These are phyloP conservation scores for Umbelopsis isabellina DNA, from an alignment of 192 early-diverging fungal genomes.

Conservation along the genomic window DNA sequence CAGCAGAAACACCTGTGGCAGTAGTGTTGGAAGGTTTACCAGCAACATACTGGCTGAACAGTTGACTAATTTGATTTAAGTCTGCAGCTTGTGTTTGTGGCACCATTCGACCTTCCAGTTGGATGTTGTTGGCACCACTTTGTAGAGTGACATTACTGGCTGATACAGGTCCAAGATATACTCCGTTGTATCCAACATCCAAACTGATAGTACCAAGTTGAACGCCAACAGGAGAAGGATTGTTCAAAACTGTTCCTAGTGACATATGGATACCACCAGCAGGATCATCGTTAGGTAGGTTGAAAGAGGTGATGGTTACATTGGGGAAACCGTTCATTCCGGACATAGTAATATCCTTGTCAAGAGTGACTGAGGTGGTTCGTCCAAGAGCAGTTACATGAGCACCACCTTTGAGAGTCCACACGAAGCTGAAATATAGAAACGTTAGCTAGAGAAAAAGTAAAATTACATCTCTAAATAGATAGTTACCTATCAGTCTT, in stretches of 20 bases:
- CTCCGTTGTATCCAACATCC: constrained; percentile 47
- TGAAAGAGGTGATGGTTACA: constrained; percentile 54
- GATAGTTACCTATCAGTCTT: constrained; percentile 32
- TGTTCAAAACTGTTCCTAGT: constrained; percentile 55
- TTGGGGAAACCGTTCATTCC: constrained; percentile 60
- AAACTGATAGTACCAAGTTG: constrained; percentile 60
- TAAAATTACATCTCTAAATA: not conserved
- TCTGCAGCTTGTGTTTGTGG: constrained; percentile 51
- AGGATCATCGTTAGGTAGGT: constrained; percentile 55
- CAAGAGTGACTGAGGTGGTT: constrained; percentile 45
- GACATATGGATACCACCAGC: constrained; percentile 59
- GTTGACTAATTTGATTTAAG: constrained; percentile 47
- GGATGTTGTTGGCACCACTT: constrained; percentile 46
- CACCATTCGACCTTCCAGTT: constrained; percentile 54
- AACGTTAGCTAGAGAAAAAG: not conserved
- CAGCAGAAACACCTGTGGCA: constrained; percentile 53
- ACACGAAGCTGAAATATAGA: constrained; percentile 30
- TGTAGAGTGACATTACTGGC: constrained; percentile 46
- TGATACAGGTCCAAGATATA: constrained; percentile 51
- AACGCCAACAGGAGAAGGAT: constrained; percentile 59
- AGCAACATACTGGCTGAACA: constrained; percentile 59
- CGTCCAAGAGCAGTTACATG: constrained; percentile 47
- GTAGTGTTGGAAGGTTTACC: constrained; percentile 49
- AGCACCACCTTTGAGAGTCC: constrained; percentile 44
- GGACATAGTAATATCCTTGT: constrained; percentile 46